Evolutionary conservation across 164 flowering plant genomes (phyloP).

Genomic region (Magnolia kwangsiensis): DNA sequence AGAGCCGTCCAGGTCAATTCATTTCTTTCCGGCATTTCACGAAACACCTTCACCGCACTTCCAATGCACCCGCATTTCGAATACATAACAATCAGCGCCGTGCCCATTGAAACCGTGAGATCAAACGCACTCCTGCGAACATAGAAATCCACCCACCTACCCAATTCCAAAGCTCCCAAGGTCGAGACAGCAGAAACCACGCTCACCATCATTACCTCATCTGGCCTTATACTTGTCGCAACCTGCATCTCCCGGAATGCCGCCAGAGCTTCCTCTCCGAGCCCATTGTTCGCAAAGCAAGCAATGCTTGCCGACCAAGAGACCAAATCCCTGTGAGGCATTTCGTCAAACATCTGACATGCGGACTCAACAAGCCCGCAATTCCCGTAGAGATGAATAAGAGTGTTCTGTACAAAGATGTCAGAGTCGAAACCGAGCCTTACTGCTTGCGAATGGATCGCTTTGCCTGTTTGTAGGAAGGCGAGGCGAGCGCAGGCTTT

Average conservation of each 20-base stretch:
- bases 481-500: slow-evolving; percentile 35
- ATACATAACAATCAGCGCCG: slow-evolving; percentile 42
- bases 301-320: slow-evolving; percentile 42
- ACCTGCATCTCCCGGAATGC: slow-evolving; percentile 42
- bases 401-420: slow-evolving; percentile 32
- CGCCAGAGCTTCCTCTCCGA: slow-evolving; percentile 27
- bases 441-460: slow-evolving; percentile 25
- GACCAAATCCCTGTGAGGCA: slow-evolving; percentile 30
- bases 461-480: slow-evolving; percentile 11
- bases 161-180: slow-evolving; percentile 41
- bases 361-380: slow-evolving; percentile 22
- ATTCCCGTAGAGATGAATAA: slow-evolving; percentile 31
- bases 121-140: slow-evolving; percentile 21
- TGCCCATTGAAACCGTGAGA: slow-evolving; percentile 28
- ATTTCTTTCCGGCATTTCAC: slow-evolving; percentile 36
- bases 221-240: slow-evolving; percentile 25
- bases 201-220: slow-evolving; percentile 36
- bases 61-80: slow-evolving; percentile 43
- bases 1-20: slow-evolving; percentile 44
- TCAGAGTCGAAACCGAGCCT: slow-evolving; percentile 34
- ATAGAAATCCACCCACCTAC: slow-evolving; percentile 34
- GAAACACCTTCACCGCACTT: slow-evolving; percentile 33
- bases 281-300: slow-evolving; percentile 32
- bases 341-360: slow-evolving; percentile 34
- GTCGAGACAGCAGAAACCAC: slow-evolving; percentile 34